A percentile compares a stretch with the other conserved stretches of the same genome.
phyloP scores from a whole-genome alignment of 1,139 yeast species.

The Casaregolazyma suthepensis region DNA sequence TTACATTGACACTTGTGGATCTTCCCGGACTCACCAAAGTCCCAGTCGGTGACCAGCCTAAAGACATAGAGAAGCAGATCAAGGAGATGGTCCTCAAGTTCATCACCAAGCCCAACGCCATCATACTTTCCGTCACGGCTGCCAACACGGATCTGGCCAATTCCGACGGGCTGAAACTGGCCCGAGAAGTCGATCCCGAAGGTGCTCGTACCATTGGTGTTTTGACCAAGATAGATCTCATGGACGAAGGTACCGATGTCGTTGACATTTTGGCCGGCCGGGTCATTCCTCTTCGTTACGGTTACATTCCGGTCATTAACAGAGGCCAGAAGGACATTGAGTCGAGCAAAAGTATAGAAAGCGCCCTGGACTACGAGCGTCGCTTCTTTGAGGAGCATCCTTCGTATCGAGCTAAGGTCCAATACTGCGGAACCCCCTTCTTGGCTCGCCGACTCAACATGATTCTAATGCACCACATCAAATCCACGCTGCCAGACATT shows the following conservation, averaged over 20 bases:
- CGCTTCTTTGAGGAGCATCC: constrained; percentile 81
- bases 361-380: constrained; percentile 78
- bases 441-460: constrained; percentile 89
- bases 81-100: constrained; percentile 91
- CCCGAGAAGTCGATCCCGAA: constrained; percentile 97
- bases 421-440: constrained; percentile 93
- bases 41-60: constrained; percentile 99
- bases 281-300: constrained; percentile 91
- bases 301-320: constrained; percentile 95
- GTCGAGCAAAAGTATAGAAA: constrained; percentile 73
- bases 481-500: constrained; percentile 92
- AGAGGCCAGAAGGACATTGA: constrained; percentile 98
- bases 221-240: constrained; percentile 89
- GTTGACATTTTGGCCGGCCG: constrained; percentile 95
- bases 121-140: constrained; percentile 90
- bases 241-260: constrained; percentile 98
- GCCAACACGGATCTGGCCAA: constrained; percentile 97
- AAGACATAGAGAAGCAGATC: constrained; percentile 91
- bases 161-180: constrained; percentile 92
- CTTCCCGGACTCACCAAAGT: constrained; percentile 98
- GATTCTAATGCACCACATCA: constrained; percentile 86
- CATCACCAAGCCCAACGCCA: constrained; percentile 94
- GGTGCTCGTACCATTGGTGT: constrained; percentile 97
- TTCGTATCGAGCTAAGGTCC: constrained; percentile 91
- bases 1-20: constrained; percentile 95